These are phyloP conservation scores for Ambrosiella cleistominuta DNA, from an alignment of 2,329 filamentous ascomycete genomes.

Conservation along the genomic window DNA sequence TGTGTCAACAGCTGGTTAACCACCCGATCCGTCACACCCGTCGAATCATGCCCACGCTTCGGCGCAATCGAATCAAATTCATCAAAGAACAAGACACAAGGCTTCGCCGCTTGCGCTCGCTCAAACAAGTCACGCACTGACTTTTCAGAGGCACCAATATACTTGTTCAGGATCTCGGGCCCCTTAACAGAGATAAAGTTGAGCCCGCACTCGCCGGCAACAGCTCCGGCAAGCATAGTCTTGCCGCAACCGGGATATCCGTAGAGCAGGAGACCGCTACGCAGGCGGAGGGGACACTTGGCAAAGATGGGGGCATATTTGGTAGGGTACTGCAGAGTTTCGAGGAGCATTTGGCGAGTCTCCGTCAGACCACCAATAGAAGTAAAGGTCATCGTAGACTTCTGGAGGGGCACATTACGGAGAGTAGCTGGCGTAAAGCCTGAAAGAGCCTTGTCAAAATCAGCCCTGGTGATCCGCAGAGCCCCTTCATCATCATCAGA, in stretches of 20 bases:
- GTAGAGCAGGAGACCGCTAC: slow-evolving; percentile 82
- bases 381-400: slow-evolving; percentile 79
- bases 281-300: slow-evolving; percentile 82
- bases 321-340: slow-evolving; percentile 91
- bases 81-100: slow-evolving; percentile 94
- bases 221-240: slow-evolving; percentile 82
- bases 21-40: slow-evolving; percentile 93
- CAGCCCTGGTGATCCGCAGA: slow-evolving; percentile 49
- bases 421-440: slow-evolving; percentile 92
- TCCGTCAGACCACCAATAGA: slow-evolving; percentile 77
- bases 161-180: slow-evolving; percentile 96
- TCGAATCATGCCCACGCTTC: slow-evolving; percentile 91
- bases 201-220: slow-evolving; percentile 92
- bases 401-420: slow-evolving; percentile 83
- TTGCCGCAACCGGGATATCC: slow-evolving; percentile 95
- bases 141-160: slow-evolving; percentile 95
- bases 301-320: slow-evolving; percentile 97
- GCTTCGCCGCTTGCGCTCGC: slow-evolving; percentile 72
- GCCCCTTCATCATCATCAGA: slow-evolving; percentile 27
- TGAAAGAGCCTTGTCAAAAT: slow-evolving; percentile 71
- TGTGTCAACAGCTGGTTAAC: slow-evolving; percentile 97
- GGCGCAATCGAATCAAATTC: slow-evolving; percentile 97
- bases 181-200: slow-evolving; percentile 99
- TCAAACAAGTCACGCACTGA: slow-evolving; percentile 90
- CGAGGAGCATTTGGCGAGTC: slow-evolving; percentile 78